Base-by-base conservation (phyloP, 306 rosid genomes). In the Acmispon strigosus region DNA sequence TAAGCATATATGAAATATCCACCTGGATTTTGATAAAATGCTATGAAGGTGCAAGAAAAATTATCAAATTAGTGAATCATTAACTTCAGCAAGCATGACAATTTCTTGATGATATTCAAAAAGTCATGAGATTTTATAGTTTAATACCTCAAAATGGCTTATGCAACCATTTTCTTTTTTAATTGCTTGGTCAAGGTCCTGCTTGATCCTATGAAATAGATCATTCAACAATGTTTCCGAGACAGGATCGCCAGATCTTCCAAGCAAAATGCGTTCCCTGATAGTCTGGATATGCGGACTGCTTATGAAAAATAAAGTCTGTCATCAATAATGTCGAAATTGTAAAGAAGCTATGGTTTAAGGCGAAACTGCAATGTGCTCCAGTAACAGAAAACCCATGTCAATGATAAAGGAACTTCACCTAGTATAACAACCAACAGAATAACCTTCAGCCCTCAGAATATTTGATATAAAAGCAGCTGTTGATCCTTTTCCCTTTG, bases 401-500 rank as follows among this genome's bases (percentile, higher is more conserved):
- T 14, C 52, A 71, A 70, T 43, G 53, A 62, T 29, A 55, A 37
- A 72, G 63, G 49, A 58, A 2, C 62, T 32, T 66, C 70, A 94
- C 98, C 97, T 94, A 62, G 96, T 90, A 75, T 94, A 94, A 79
- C 89, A 87, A 45, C 97, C 98, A 78, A 90, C 92, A 66, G 89
- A 84, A 81, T 94, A 90, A 8, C 98, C 96, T 84, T 90, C 83
- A 11, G 84, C 77, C 77, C 95, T 82, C 76, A 89, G 70, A 55
- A 90, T 90, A 81, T 77, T 89, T 74, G 90, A 84, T 76, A 94
- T 78, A 74, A 88, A 94, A 1, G 95, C 90, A 24, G 97, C 87
- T 14, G 87, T 82, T 68, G 78, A 86, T 20, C 64, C 84, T 59
- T 80, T 80, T 32, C 84, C 84, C 47, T 80, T 80, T n/a, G 84